phyloP scores from a whole-genome alignment of 2,329 filamentous ascomycete genomes.

The Phymatotrichopsis omnivora region DNA sequence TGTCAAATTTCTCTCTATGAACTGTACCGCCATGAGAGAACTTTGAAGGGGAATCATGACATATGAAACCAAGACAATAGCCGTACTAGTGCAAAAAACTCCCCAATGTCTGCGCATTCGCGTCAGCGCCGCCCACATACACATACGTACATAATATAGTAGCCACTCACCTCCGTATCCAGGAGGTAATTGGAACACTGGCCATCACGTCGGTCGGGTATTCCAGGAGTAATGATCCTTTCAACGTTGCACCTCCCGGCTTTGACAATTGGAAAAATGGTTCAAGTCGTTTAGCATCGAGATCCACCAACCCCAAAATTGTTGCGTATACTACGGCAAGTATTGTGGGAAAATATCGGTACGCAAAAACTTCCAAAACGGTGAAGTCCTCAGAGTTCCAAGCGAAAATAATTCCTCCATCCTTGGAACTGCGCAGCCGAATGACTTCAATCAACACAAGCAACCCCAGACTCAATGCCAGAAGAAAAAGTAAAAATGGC shows the following conservation, averaged over 20 bases:
- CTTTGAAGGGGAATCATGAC: slow-evolving; percentile 46
- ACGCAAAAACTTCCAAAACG: too few relatives aligned
- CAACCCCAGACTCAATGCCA: too few relatives aligned
- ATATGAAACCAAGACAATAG: slow-evolving; percentile 47
- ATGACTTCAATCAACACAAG: too few relatives aligned
- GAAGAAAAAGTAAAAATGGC: too few relatives aligned
- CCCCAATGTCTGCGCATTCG: slow-evolving; percentile 44
- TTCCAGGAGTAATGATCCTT: slow-evolving; percentile 43
- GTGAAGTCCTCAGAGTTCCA: too few relatives aligned
- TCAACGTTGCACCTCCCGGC: slow-evolving; percentile 37
- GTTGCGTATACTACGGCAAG: too few relatives aligned
- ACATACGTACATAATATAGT: not conserved
- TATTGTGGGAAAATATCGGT: too few relatives aligned
- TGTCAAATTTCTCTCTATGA: slow-evolving; percentile 12
- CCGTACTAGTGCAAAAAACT: slow-evolving; percentile 41
- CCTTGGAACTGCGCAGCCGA: too few relatives aligned
- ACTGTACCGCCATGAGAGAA: slow-evolving; percentile 41
- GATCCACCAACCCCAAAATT: too few relatives aligned
- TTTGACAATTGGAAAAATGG: slow-evolving; percentile 51
- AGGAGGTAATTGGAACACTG: slow-evolving; percentile 9
- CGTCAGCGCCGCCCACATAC: slow-evolving; percentile 2
- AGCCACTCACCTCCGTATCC: slow-evolving; percentile 5
- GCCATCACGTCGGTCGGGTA: slow-evolving; percentile 41
- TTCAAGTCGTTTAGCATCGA: slow-evolving; percentile 50
- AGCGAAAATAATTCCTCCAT: too few relatives aligned